These are phyloP conservation scores for Trifolium subterraneum DNA, from an alignment of 306 rosid species.

Conservation along the genomic window DNA sequence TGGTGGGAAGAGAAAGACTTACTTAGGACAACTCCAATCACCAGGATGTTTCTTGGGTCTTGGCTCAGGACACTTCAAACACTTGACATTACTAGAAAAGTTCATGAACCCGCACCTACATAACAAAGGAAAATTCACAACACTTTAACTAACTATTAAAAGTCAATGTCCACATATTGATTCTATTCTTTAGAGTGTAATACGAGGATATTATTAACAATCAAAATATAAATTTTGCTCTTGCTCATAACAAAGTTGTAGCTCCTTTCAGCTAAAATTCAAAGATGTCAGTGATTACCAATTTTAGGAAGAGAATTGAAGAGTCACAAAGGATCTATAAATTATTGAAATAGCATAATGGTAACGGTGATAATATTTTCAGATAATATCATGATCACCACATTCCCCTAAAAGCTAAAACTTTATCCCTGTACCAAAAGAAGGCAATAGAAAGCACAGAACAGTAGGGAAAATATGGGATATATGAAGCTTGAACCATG, in stretches of 20 bases:
- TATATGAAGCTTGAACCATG: too few species aligned
- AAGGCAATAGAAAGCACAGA: background rate
- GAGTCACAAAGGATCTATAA: conserved; percentile 10
- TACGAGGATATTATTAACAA: conserved; percentile 10
- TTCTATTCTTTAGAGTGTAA: conserved; percentile 2
- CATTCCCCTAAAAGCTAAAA: background rate
- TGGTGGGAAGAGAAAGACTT: conserved; percentile 42
- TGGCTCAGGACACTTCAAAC: conserved; percentile 67
- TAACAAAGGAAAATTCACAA: conserved; percentile 33
- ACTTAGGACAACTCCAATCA: conserved; percentile 93
- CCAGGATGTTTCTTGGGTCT: conserved; percentile 61
- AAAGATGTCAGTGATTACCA: conserved; percentile 11
- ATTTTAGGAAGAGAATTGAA: conserved; percentile 28
- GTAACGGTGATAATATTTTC: background rate
- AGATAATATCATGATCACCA: background rate
- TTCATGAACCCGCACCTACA: conserved; percentile 90
- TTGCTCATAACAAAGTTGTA: conserved; percentile 13
- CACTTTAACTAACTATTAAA: background rate
- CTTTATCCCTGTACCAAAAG: too few species aligned
- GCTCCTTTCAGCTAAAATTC: conserved; percentile 22
- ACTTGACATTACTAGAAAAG: conserved; percentile 68
- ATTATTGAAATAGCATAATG: conserved; percentile 5
- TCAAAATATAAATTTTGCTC: conserved; percentile 24
- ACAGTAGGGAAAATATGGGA: too few species aligned
- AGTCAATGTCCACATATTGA: background rate